Conservation (phyloP, 768 basidiomycete genomes). For the Rhodotorula kratochvilovae region DNA sequence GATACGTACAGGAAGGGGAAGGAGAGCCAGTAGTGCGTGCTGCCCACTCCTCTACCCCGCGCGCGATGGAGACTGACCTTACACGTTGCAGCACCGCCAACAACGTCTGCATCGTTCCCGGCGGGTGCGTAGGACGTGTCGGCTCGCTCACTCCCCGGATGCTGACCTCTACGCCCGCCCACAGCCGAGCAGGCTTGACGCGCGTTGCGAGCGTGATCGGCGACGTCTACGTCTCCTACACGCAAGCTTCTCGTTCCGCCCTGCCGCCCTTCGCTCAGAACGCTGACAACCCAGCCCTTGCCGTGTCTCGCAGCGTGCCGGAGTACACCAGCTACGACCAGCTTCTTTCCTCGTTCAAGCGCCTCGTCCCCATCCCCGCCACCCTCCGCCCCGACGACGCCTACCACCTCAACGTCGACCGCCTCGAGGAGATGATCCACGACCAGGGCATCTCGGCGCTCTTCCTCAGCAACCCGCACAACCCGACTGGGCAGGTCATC, state of each 20-base stretch:
- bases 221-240: constrained; percentile 59
- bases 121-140: constrained; percentile 58
- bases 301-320: constrained; percentile 54
- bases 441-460: constrained; percentile 25
- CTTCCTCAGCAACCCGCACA: constrained; percentile 82
- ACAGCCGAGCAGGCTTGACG: constrained; percentile 63
- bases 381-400: constrained; percentile 31
- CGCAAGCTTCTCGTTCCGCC: no score
- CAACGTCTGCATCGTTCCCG: constrained; percentile 81
- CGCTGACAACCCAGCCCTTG: not conserved
- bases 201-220: constrained; percentile 87
- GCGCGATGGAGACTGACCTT: not conserved
- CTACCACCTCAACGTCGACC: constrained; percentile 56
- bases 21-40: constrained; percentile 60
- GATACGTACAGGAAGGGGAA: constrained; percentile 76
- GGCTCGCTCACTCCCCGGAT: no score
- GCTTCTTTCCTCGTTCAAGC: constrained; percentile 33
- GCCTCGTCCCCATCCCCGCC: constrained; percentile 38
- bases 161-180: no score
- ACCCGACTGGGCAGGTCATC: constrained; percentile 61
- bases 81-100: constrained; percentile 58
- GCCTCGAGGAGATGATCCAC: constrained; percentile 53
- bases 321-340: constrained; percentile 65
- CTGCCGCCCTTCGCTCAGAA: no score
- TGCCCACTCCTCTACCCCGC: constrained; percentile 1